Evolutionary conservation across 2,329 filamentous ascomycete genomes (phyloP).

Genomic region (Amauroascus verrucosus): DNA sequence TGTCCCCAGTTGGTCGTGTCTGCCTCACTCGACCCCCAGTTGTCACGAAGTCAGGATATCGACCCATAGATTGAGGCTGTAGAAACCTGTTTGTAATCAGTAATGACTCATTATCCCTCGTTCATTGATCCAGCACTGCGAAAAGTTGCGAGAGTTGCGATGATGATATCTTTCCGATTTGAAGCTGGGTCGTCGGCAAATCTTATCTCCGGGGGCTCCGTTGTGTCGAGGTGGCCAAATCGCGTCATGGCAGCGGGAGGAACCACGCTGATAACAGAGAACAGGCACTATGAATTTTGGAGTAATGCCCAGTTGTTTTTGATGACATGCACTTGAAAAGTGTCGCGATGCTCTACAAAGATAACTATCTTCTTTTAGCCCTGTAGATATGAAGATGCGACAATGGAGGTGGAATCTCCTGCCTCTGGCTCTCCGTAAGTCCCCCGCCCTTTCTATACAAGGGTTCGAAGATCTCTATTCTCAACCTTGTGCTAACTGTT

Average conservation of each 20-base stretch:
- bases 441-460: not conserved
- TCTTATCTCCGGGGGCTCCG: not conserved
- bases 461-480: not conserved
- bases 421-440: slow-evolving; percentile 16
- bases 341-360: slow-evolving; percentile 9
- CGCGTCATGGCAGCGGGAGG: not conserved
- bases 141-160: too few relatives aligned
- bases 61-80: too few relatives aligned
- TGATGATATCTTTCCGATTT: too few relatives aligned
- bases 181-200: slow-evolving; percentile 2
- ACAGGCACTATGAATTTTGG: not conserved
- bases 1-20: slow-evolving; percentile 19
- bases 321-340: not conserved
- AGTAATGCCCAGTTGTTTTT: not conserved
- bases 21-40: slow-evolving; percentile 28
- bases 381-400: slow-evolving; percentile 15
- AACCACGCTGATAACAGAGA: too few relatives aligned
- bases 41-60: slow-evolving; percentile 21
- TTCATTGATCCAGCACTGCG: too few relatives aligned
- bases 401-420: slow-evolving; percentile 17
- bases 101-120: too few relatives aligned
- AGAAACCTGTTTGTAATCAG: too few relatives aligned
- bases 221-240: slow-evolving; percentile 9
- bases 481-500: not conserved
- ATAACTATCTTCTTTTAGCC: not conserved